Evolutionary conservation across 2,329 filamentous ascomycete genomes (phyloP), one percentile per base, ranked within the genome.

Genomic region (Dactylellina cionopaga): DNA sequence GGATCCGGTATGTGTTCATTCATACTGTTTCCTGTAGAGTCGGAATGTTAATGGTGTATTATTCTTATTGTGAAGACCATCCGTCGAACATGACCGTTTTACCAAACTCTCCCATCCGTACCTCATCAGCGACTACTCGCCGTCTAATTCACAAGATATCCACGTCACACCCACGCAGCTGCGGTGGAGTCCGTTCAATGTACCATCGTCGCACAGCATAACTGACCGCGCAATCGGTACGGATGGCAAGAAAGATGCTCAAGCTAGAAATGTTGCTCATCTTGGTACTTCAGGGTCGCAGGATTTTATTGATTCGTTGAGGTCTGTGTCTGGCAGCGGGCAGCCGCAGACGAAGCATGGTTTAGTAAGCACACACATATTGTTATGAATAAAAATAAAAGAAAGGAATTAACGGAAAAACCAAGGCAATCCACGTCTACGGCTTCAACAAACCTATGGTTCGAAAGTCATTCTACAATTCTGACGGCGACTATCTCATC

Each of bases 151-250:
- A 0, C 47, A 63, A n/a, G 86, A 86, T 77, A 84, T 92, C 75
- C 87, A 90, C 76, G 88, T 91, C 76, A 89, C 92, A 54, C 91
- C 91, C 3, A 92, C 93, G 78, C 90, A 94, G 80, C 83, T 94
- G 27, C 86, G 90, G 75, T 95, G 91, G 91, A 88, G 90, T 75
- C 89, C 88, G 17, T 81, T 78, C 77, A 83, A 1, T 92, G 92
- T 78, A 88, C 92, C 76, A 83, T 92, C 51, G 88, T 73, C 69
- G 43, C 60, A 66, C 17, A 62, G 54, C 52, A 59, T 65, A 37
- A 59, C 51, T 15, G 68, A 65, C 15, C 44, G 44, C 10, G 35
- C 68, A 58, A 60, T 37, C 31, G 59, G 58, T 64, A 72, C 51
- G 58, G 19, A 66, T 19, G 41, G 27, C 7, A 46, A n/a, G 2